A percentile compares a stretch with the other conserved stretches of the same genome.
Conservation (phyloP, 2,329 filamentous ascomycete species). For the Arthrobotrys sphaeroides region DNA sequence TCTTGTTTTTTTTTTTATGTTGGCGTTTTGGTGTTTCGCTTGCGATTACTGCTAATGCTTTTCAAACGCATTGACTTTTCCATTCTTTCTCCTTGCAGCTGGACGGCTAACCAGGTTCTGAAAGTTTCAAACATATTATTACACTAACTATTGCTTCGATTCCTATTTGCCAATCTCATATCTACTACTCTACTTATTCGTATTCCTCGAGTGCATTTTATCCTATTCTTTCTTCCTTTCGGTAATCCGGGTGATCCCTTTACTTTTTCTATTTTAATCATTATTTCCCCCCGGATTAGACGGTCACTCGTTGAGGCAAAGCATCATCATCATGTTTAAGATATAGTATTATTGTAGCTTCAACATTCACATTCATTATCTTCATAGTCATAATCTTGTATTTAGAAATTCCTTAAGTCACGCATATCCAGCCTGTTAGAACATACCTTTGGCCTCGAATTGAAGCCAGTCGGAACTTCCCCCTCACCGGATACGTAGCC, state of each 20-base stretch:
- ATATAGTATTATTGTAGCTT: not conserved
- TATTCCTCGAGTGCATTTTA: conserved; percentile 8
- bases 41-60: not conserved
- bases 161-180: not conserved
- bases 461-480: conserved; percentile 1
- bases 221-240: conserved; percentile 23
- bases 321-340: conserved; percentile 6
- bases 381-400: too few species aligned
- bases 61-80: conserved; percentile 19
- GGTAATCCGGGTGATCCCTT: not conserved
- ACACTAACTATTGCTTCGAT: not conserved
- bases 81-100: not conserved
- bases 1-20: conserved; percentile 1
- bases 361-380: not conserved
- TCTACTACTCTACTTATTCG: conserved; percentile 4
- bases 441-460: not conserved
- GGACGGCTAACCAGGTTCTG: not conserved
- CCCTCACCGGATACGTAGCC: too few species aligned
- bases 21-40: not conserved
- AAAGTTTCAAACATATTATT: conserved; percentile 27
- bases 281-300: not conserved
- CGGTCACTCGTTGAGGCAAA: not conserved
- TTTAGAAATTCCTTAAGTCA: not conserved
- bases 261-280: not conserved
- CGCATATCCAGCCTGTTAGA: not conserved